Evolutionary conservation across 768 basidiomycete species (phyloP).

Genomic region (Panus rudis): DNA sequence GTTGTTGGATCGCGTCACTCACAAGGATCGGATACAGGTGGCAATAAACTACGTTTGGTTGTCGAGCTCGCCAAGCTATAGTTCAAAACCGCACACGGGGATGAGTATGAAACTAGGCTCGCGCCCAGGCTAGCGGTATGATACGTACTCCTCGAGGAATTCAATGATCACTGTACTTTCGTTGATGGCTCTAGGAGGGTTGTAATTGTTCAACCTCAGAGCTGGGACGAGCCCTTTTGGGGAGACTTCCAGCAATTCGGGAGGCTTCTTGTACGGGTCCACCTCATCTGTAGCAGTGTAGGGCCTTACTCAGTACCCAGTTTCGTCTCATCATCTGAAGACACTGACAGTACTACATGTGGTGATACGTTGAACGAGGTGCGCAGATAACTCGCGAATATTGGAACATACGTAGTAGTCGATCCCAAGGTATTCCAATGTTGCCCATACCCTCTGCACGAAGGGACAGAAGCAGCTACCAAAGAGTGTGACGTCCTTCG

Average conservation of each 20-base stretch:
- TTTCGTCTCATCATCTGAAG: slow-evolving; percentile 22
- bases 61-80: slow-evolving; percentile 43
- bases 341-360: slow-evolving; percentile 25
- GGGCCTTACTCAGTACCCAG: neutral
- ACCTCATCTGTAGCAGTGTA: slow-evolving; percentile 51
- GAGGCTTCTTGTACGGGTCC: slow-evolving; percentile 77
- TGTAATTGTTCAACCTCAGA: slow-evolving; percentile 44
- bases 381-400: neutral
- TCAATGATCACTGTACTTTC: slow-evolving; percentile 79
- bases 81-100: neutral
- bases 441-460: slow-evolving; percentile 76
- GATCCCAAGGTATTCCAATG: slow-evolving; percentile 61
- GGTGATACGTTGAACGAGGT: neutral
- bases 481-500: slow-evolving; percentile 59
- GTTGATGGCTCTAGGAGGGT: slow-evolving; percentile 57
- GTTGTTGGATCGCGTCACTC: too few species aligned
- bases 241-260: slow-evolving; percentile 72
- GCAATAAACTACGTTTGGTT: slow-evolving; percentile 47
- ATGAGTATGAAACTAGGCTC: neutral
- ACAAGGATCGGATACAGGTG: slow-evolving; percentile 56
- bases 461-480: slow-evolving; percentile 75
- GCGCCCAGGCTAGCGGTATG: neutral
- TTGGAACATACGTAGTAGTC: slow-evolving; percentile 54
- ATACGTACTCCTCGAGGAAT: slow-evolving; percentile 64
- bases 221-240: slow-evolving; percentile 80